phyloP scores from a whole-genome alignment of 768 basidiomycete genomes.

The Boletus edulis region DNA sequence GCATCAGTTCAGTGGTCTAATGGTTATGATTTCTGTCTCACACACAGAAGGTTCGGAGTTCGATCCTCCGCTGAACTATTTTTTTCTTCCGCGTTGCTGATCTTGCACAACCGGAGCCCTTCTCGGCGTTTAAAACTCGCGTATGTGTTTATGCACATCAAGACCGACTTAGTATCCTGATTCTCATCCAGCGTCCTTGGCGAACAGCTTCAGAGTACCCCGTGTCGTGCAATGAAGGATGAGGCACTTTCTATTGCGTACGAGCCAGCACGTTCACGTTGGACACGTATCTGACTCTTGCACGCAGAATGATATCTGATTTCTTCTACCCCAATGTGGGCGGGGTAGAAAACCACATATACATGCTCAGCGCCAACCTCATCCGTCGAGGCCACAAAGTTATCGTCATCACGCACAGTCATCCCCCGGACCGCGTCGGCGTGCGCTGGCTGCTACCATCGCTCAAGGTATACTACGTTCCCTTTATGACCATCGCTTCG shows the following conservation, averaged over 20 bases:
- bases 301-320: constrained; percentile 85
- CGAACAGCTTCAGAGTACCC: neutral
- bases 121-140: no score
- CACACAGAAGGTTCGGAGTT: constrained; percentile 38
- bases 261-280: neutral
- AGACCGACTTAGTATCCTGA: neutral
- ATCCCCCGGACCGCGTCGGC: constrained; percentile 81
- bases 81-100: constrained; percentile 4
- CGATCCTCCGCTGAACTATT: constrained; percentile 35
- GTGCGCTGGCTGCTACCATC: constrained; percentile 85
- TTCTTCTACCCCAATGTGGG: constrained; percentile 95
- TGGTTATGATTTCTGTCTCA: constrained; percentile 39
- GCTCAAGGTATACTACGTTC: constrained; percentile 94
- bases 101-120: neutral
- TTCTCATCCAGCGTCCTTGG: neutral
- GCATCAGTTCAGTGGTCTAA: constrained; percentile 35
- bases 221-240: constrained; percentile 22
- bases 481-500: constrained; percentile 83
- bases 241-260: constrained; percentile 31
- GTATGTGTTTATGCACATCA: neutral
- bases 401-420: constrained; percentile 91
- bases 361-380: constrained; percentile 84
- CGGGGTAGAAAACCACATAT: constrained; percentile 96
- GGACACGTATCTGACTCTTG: neutral
- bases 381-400: constrained; percentile 87